phyloP scores from a whole-genome alignment of 345 rosid species.

The Moricandia arvensis region DNA sequence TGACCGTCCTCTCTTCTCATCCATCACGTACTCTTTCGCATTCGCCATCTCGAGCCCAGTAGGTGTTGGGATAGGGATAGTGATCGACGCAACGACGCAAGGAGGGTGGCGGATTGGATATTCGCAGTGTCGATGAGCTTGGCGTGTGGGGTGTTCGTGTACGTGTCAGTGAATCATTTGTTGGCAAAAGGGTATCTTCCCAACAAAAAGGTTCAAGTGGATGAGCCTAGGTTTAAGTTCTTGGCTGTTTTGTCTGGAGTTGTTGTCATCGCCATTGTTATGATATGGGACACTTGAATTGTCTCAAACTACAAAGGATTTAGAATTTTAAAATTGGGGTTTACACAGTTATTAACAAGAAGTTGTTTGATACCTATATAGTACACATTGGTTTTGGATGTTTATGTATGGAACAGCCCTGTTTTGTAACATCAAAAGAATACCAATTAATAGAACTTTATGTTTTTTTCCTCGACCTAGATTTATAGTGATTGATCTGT shows the following conservation, averaged over 20 bases:
- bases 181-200: slow-evolving; percentile 60
- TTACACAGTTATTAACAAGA: background rate
- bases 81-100: slow-evolving; percentile 68
- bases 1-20: slow-evolving; percentile 56
- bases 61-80: slow-evolving; percentile 71
- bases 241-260: slow-evolving; percentile 61
- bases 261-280: slow-evolving; percentile 62
- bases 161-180: slow-evolving; percentile 72
- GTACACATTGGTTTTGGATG: background rate
- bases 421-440: background rate
- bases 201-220: slow-evolving; percentile 25
- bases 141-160: slow-evolving; percentile 78
- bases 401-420: background rate
- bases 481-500: no score
- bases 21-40: slow-evolving; percentile 61
- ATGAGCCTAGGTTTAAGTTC: slow-evolving; percentile 51
- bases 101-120: slow-evolving; percentile 71
- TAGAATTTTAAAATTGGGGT: background rate
- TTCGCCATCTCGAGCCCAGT: slow-evolving; percentile 79
- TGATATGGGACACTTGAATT: slow-evolving; percentile 61
- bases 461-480: no score
- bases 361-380: background rate
- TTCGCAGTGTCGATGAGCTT: slow-evolving; percentile 73
- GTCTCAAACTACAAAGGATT: background rate
- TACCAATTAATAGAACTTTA: background rate